Conservation (phyloP, 305 asterid genomes). For the Solanum hybrid region DNA sequence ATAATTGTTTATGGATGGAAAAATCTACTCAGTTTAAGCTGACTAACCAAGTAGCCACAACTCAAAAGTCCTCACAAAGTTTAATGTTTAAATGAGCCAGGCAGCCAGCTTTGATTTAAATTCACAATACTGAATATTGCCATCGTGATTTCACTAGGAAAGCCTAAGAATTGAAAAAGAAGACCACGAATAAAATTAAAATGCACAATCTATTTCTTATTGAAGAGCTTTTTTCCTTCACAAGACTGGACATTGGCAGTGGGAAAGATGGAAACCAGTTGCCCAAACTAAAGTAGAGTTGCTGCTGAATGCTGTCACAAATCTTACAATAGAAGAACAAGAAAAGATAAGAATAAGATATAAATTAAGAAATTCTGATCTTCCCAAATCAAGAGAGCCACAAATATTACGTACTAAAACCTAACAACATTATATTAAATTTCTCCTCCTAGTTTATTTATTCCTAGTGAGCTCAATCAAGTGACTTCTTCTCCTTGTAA, state of each 20-base stretch:
- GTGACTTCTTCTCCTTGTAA: background rate
- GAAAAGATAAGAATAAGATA: background rate
- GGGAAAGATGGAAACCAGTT: background rate
- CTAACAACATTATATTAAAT: background rate
- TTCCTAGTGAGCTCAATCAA: background rate
- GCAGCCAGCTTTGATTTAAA: background rate
- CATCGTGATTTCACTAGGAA: background rate
- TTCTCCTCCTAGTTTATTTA: background rate
- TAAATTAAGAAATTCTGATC: background rate
- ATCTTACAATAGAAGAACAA: background rate
- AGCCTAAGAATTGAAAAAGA: background rate
- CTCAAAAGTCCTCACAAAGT: background rate
- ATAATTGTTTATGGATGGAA: background rate
- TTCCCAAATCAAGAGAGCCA: background rate
- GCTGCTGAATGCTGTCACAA: background rate
- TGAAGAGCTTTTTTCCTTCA: background rate
- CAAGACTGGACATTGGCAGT: background rate
- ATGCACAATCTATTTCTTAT: background rate
- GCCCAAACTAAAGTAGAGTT: background rate
- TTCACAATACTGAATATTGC: background rate
- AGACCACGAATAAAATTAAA: background rate
- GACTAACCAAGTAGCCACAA: background rate
- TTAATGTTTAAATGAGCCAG: background rate
- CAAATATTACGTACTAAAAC: background rate
- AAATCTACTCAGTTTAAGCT: background rate